A percentile compares a stretch with the other conserved stretches of the same genome.
phyloP scores from a whole-genome alignment of 192 early-diverging fungal species.

The Gonapodya sp. region DNA sequence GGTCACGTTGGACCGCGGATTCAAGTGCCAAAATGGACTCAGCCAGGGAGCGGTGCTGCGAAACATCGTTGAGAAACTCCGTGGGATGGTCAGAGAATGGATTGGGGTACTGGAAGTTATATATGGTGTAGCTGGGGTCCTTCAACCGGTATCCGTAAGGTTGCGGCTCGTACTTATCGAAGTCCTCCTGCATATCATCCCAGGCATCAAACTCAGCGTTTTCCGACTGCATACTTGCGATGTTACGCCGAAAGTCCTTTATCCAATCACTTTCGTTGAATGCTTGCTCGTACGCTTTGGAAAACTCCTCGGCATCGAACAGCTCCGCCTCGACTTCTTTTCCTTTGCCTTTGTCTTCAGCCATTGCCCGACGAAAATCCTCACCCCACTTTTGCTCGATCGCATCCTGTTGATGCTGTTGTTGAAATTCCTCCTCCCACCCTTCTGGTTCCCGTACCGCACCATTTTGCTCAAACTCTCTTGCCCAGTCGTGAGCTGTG shows the following conservation, averaged over 20 bases:
- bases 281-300: conserved; percentile 40
- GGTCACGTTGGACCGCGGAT: conserved; percentile 69
- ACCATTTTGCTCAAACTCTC: conserved; percentile 28
- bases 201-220: conserved; percentile 41
- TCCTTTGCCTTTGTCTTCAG: conserved; percentile 33
- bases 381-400: conserved; percentile 39
- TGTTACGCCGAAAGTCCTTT: background rate
- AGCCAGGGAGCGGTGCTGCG: conserved; percentile 49
- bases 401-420: conserved; percentile 11
- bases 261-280: conserved; percentile 27
- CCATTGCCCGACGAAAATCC: conserved; percentile 47
- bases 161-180: conserved; percentile 3
- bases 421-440: conserved; percentile 25
- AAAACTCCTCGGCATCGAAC: conserved; percentile 18
- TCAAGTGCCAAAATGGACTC: conserved; percentile 89
- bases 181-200: conserved; percentile 39
- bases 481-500: conserved; percentile 18
- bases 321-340: background rate
- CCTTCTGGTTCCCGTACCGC: conserved; percentile 22
- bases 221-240: background rate
- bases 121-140: conserved; percentile 52
- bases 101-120: conserved; percentile 68
- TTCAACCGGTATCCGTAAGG: background rate
- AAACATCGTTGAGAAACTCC: conserved; percentile 19
- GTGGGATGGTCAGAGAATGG: conserved; percentile 41